Base-by-base conservation (phyloP, 2,329 filamentous ascomycete genomes). In the Clonostachys byssicola region DNA sequence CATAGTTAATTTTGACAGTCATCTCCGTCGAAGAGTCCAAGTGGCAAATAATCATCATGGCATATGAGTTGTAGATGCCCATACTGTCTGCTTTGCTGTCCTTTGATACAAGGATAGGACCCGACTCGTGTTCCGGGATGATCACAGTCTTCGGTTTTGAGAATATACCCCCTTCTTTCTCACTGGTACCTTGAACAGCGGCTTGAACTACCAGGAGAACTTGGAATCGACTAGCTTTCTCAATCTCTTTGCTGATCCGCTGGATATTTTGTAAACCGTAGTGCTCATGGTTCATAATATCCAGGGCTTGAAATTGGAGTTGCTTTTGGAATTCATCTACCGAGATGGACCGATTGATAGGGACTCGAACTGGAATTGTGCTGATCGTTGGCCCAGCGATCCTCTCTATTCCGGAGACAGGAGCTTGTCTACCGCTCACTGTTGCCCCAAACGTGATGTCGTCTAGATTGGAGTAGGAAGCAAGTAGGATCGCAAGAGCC, bases 401-500 rank as follows among this genome's bases (percentile, higher is more conserved):
- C 30, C 44, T 42, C 34, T 34, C 42, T 30, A 47, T 49, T 40
- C 38, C 48, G 23, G 44, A 36, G 8, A 47, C 45, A 5, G 48
- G 40, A 14, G 48, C 48, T 12, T 41, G 40, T 38, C 48, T 34
- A 17, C 48, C 48, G 23, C 40, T 44, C 30, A 49, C 35, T 23
- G 34, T 47, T 14, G 42, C 48, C 7, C 40, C 48, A 42, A 49
- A 49, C 2, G 40, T 42, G 4, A 49, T 39, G 38, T 49, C 44
- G 18, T 34, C 53, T 45, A 34, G 44, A 5, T 48, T 51, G 13
- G 54, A 52, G 17, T 57, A 51, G 1, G 47, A 45, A 5, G 52
- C 41, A 5, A 55, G 44, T 6, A 56, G 38, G 17, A 63, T 18
- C 1, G 57, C 61, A 60, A 60, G 64, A 3, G 61, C 61, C 0